Conservation (phyloP, 23 red algal genomes). For the Gracilaria gracilis region DNA sequence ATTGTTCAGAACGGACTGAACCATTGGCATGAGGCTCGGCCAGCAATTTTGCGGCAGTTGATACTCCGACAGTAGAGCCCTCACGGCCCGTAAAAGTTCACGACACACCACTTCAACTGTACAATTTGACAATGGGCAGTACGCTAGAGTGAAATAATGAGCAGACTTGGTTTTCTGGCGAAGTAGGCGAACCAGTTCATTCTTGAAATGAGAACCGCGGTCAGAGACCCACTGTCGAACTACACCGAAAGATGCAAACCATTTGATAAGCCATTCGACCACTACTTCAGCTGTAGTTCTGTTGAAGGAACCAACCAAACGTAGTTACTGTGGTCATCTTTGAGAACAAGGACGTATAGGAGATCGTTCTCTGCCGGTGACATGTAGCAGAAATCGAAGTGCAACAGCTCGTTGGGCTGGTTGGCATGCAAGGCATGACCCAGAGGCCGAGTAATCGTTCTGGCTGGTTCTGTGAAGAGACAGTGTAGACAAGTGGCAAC, state of each 20-base stretch:
- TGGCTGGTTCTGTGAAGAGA: neutral
- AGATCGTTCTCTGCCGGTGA: neutral
- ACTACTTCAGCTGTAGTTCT: neutral
- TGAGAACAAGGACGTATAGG: constrained; percentile 36
- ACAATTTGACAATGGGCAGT: constrained; percentile 20
- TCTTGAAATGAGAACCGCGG: constrained; percentile 43
- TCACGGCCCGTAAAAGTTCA: neutral
- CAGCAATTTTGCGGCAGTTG: constrained; percentile 7
- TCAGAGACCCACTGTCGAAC: constrained; percentile 31
- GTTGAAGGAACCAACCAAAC: constrained; percentile 14
- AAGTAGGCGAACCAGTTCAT: neutral
- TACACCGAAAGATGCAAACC: constrained; percentile 20
- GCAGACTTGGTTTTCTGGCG: neutral
- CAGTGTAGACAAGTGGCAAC: constrained; percentile 25
- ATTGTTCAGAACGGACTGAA: neutral
- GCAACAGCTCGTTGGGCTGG: constrained; percentile 10
- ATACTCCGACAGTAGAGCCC: constrained; percentile 25
- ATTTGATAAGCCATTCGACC: neutral
- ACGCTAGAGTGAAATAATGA: constrained; percentile 1
- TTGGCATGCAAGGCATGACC: constrained; percentile 10
- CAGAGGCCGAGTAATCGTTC: neutral
- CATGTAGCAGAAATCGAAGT: constrained; percentile 45
- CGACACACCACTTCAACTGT: constrained; percentile 26
- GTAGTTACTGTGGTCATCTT: constrained; percentile 39
- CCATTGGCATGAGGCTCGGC: constrained; percentile 9